Percentiles rank a stretch among this genome's conserved stretches.
phyloP scores from a whole-genome alignment of 2,329 filamentous ascomycete species.

The Clarireedia paspali region DNA sequence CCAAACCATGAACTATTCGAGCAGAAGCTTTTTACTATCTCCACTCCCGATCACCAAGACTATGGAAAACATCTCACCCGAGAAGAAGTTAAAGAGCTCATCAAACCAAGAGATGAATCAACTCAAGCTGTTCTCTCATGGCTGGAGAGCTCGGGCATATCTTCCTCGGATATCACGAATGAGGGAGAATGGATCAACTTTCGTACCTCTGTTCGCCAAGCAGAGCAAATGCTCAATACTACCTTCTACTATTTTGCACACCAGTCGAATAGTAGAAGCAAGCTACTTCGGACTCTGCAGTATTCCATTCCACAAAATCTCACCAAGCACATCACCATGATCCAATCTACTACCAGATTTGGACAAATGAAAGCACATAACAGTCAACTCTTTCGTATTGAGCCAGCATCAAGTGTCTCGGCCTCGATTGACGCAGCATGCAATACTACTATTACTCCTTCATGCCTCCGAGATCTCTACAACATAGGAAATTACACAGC shows the following conservation, averaged over 20 bases:
- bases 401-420: conserved; percentile 15
- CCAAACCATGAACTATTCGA: conserved; percentile 37
- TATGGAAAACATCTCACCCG: conserved; percentile 47
- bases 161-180: conserved; percentile 37
- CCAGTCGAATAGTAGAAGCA: conserved; percentile 34
- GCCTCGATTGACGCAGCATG: conserved; percentile 21
- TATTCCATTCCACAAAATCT: conserved; percentile 34
- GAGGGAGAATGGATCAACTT: conserved; percentile 45
- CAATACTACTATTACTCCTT: conserved; percentile 28
- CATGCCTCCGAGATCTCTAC: conserved; percentile 30
- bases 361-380: conserved; percentile 29
- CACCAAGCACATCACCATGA: conserved; percentile 32
- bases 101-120: conserved; percentile 44
- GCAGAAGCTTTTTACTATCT: conserved; percentile 34
- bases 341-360: conserved; percentile 42
- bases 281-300: conserved; percentile 41
- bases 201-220: conserved; percentile 22
- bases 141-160: conserved; percentile 44
- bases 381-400: conserved; percentile 21
- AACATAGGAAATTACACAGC: conserved; percentile 41
- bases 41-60: conserved; percentile 39
- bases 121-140: conserved; percentile 44
- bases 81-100: conserved; percentile 43
- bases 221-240: conserved; percentile 25
- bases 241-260: conserved; percentile 31